Evolutionary conservation across 2,329 filamentous ascomycete species (phyloP), one percentile per base, ranked within the genome.

Genomic region (Alternaria conjuncta): DNA sequence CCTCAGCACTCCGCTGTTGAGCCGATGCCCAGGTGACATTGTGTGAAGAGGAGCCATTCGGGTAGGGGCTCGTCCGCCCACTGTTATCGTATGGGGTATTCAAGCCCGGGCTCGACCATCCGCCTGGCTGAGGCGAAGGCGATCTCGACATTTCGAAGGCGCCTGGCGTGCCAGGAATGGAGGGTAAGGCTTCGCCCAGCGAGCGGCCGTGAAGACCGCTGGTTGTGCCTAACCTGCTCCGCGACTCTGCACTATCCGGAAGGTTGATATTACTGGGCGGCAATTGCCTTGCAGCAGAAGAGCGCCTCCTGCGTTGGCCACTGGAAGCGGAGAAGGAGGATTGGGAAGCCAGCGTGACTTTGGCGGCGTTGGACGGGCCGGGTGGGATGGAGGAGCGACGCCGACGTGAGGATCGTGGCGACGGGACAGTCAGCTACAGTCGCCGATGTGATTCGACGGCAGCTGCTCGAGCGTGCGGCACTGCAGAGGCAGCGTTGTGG

Each of bases 61-160:
- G 76, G 80, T 86, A 80, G 20, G 92, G 91, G 77, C 89, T 93
- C 41, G 88, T 88, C 70, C 87, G 86, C 65, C 90, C 90, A 78
- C 90, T 92, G 62, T 83, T 80, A 59, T 82, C 81, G 71, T 82
- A 84, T 68, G 88, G 89, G 64, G 91, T 89, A 75, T 88, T 91
- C 76, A 93, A 86, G 68, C 90, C 92, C 60, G 92, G 93, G 81
- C 91, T 96, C 60, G 92, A 89, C 94, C 95, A 97, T 72, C 94
- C 94, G 77, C 93, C 93, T 74, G 92, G 91, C 67, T 89, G 87
- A 66, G 94, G 95, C 60, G 93, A 97, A 55, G 94, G 93, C 77
- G 93, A 96, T 82, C 93, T 89, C 71, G 94, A 92, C 94, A 97
- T 97, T 36, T 76, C 70, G 57, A 71, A 57, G 46, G 59, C 60